These are phyloP conservation scores for Massariosphaeria phaeospora DNA, from an alignment of 495 filamentous ascomycete species.

Conservation along the genomic window DNA sequence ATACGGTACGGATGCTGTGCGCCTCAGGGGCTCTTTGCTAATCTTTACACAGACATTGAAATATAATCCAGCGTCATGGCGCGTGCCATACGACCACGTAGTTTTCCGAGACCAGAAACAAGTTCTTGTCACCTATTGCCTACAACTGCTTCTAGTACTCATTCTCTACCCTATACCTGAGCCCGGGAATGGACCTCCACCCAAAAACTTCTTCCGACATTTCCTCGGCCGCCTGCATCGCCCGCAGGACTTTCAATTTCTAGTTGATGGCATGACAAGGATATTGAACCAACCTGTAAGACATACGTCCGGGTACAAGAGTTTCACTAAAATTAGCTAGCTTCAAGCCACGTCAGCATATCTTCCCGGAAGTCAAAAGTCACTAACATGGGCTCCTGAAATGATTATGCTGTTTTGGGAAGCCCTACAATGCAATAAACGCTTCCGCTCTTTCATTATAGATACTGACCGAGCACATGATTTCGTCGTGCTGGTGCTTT, in stretches of 20 bases:
- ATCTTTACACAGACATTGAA: constrained; percentile 68
- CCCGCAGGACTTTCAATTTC: constrained; percentile 95
- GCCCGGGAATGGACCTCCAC: constrained; percentile 52
- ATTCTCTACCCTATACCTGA: constrained; percentile 90
- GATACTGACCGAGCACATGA: constrained; percentile 92
- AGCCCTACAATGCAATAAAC: constrained; percentile 92
- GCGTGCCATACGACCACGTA: constrained; percentile 89
- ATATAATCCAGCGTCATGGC: constrained; percentile 93
- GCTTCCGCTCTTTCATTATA: constrained; percentile 94
- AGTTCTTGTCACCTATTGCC: constrained; percentile 81
- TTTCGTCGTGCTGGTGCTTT: constrained; percentile 83
- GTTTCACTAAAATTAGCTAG: constrained; percentile 39
- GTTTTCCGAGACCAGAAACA: constrained; percentile 93
- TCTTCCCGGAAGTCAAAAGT: constrained; percentile 77
- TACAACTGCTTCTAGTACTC: constrained; percentile 85
- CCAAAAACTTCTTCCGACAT: constrained; percentile 90
- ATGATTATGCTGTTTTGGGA: constrained; percentile 99
- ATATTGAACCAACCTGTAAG: constrained; percentile 82
- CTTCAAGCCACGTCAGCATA: constrained; percentile 83
- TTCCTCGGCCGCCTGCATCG: constrained; percentile 87
- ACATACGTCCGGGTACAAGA: not conserved
- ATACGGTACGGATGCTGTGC: constrained; percentile 64
- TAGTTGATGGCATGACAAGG: constrained; percentile 91
- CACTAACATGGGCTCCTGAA: constrained; percentile 85
- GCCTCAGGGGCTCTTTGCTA: not conserved